Percentiles rank a stretch among this genome's conserved stretches.
Conservation (phyloP, 169 alveolate genomes). For the Plasmodium gaboni region DNA sequence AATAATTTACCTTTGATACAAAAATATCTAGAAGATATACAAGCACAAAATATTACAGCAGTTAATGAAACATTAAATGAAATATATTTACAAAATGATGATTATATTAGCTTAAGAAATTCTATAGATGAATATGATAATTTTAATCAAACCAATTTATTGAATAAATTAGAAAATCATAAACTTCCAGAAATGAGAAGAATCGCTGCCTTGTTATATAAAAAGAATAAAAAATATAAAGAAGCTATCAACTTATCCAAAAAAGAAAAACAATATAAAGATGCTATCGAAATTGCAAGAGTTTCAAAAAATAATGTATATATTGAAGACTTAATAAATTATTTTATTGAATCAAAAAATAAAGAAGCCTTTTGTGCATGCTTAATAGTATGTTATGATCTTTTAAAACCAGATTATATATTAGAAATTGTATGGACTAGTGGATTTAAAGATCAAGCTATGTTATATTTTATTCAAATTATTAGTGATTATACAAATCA, state of each 20-base stretch:
- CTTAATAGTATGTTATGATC: conserved; percentile 97
- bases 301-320: conserved; percentile 86
- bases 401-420: conserved; percentile 97
- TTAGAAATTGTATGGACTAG: conserved; percentile 99
- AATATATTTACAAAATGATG: conserved; percentile 97
- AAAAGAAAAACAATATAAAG: conserved; percentile 83
- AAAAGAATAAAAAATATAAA: conserved; percentile 92
- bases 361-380: conserved; percentile 97
- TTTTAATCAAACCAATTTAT: conserved; percentile 95
- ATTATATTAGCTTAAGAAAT: conserved; percentile 94
- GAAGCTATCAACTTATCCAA: conserved; percentile 93
- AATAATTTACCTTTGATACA: conserved; percentile 89
- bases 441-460: conserved; percentile 94
- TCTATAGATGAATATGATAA: conserved; percentile 94
- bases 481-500: conserved; percentile 87
- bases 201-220: conserved; percentile 94
- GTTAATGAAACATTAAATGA: conserved; percentile 99
- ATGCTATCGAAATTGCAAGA: conserved; percentile 82
- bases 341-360: conserved; percentile 91
- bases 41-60: conserved; percentile 90
- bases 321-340: conserved; percentile 93
- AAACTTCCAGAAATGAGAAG: conserved; percentile 97
- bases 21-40: conserved; percentile 86
- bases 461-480: conserved; percentile 97
- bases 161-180: conserved; percentile 95